Conservation (phyloP, 139 green algal genomes). For the Coccomyxa sp. region DNA sequence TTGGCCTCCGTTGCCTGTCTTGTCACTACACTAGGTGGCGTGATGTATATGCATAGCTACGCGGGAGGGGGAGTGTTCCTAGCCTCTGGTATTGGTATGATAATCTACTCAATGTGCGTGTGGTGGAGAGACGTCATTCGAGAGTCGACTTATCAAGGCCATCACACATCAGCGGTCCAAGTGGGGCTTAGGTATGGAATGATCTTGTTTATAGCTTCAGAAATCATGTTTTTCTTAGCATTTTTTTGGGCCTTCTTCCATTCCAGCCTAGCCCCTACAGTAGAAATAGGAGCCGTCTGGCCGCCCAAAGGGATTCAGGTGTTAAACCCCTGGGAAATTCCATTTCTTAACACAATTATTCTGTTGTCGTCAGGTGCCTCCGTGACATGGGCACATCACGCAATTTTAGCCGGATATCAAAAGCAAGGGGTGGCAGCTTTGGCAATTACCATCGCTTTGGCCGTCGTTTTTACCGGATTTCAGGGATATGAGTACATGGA, state of each 20-base stretch:
- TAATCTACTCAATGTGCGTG: constrained; percentile 60
- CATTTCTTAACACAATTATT: constrained; percentile 64
- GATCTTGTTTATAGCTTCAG: constrained; percentile 66
- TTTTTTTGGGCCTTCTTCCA: constrained; percentile 72
- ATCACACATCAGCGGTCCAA: constrained; percentile 55
- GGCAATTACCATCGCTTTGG: constrained; percentile 42
- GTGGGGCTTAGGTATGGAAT: constrained; percentile 58
- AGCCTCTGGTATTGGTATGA: constrained; percentile 46
- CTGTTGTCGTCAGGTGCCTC: constrained; percentile 47
- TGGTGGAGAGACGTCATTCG: constrained; percentile 64
- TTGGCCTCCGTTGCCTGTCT: constrained; percentile 47
- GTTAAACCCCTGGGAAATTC: constrained; percentile 57
- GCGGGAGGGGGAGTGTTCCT: constrained; percentile 45
- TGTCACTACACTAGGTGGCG: constrained; percentile 47
- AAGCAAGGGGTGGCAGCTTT: constrained; percentile 38
- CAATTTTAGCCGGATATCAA: constrained; percentile 45
- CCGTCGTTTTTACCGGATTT: constrained; percentile 56
- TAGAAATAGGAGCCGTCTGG: constrained; percentile 61
- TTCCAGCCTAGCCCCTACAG: constrained; percentile 54
- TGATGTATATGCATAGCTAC: constrained; percentile 68
- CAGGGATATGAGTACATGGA: constrained; percentile 60
- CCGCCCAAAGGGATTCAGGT: constrained; percentile 61
- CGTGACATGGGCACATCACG: constrained; percentile 62
- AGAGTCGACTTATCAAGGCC: constrained; percentile 56
- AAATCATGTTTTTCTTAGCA: constrained; percentile 65